Base-by-base conservation (phyloP, 2,329 filamentous ascomycete genomes). In the Seiridium unicorne region DNA sequence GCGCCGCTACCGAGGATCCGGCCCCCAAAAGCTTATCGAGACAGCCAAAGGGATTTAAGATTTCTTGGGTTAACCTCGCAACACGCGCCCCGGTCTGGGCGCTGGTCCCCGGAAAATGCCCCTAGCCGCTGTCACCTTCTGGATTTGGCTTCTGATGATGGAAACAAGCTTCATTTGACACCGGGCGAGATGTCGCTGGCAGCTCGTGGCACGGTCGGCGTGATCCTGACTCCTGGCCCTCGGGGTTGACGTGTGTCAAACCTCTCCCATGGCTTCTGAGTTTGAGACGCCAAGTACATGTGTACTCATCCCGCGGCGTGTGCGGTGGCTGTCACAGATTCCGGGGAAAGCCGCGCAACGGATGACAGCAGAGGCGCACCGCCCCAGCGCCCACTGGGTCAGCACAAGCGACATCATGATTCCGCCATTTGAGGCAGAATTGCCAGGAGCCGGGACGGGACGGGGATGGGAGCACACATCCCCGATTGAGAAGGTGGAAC, bases 151-250 rank as follows among this genome's bases (percentile, higher is more conserved):
- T n/a, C 13, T 26, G 26, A 48, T 34, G 31, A 51, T 36, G 49
- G 11, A 51, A 51, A 51, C 34, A 51, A 51, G 49, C 49, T 51
- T 51, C 32, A 51, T 51, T 51, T 51, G 49, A 51, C 34, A 51
- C 18, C 34, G 38, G 49, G 38, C 32, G 47, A 51, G 35, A 31
- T n/a, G 35, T n/a, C 49, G 34, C n/a, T 18, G 35, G 38, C 38
- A 32, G 49, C 31, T 26, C 18, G 18, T 26, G 18, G 18, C 18
- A 26, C 18, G 18, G 18, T 26, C 18, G 18, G 18, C 18, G 18
- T 26, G 18, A 26, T 26, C 18, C 18, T 26, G 18, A 2, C 18
- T 26, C 18, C 18, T 26, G 18, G 2, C 18, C 18, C 18, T 26
- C 18, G 18, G 18, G 18, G 18, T 26, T 26, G 18, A 26, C 18